Percentiles rank a stretch among this genome's conserved stretches.
Evolutionary conservation across 768 basidiomycete genomes (phyloP).

Genomic region (Gloeopeniophorella convolvens): DNA sequence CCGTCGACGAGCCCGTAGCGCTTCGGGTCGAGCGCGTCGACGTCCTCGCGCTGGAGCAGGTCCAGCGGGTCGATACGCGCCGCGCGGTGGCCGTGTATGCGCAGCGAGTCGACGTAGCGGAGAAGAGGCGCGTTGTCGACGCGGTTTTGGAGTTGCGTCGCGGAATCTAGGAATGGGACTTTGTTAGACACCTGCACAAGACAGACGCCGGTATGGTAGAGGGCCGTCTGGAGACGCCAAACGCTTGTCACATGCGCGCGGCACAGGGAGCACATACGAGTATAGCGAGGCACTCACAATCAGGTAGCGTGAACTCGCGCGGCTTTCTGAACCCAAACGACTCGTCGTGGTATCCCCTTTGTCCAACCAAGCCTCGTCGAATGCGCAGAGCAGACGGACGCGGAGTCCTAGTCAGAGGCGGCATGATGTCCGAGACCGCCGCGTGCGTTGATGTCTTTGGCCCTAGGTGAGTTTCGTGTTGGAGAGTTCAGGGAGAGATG

Average conservation of each 20-base stretch:
- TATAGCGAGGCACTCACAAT: conserved; percentile 68
- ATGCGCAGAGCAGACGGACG: background rate
- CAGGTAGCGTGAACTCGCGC: conserved; percentile 56
- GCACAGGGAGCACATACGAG: no score
- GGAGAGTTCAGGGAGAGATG: background rate
- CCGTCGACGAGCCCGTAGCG: conserved; percentile 68
- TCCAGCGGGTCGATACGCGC: conserved; percentile 85
- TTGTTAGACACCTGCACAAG: no score
- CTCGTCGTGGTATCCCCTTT: conserved; percentile 59
- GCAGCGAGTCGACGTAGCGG: conserved; percentile 83
- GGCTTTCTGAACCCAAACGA: conserved; percentile 73
- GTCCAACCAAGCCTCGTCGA: background rate
- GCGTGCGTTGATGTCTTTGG: background rate
- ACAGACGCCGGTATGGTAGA: no score
- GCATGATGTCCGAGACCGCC: background rate
- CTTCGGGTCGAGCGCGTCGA: conserved; percentile 66
- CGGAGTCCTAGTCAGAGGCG: background rate
- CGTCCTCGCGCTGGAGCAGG: conserved; percentile 74
- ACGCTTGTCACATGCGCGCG: no score
- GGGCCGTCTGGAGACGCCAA: no score
- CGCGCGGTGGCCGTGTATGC: conserved; percentile 80
- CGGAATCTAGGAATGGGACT: background rate
- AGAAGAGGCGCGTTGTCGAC: conserved; percentile 68
- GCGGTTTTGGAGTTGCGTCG: conserved; percentile 58
- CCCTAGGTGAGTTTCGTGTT: background rate